phyloP scores from a whole-genome alignment of 257 asterid species.

The Galeopsis tetrahit region DNA sequence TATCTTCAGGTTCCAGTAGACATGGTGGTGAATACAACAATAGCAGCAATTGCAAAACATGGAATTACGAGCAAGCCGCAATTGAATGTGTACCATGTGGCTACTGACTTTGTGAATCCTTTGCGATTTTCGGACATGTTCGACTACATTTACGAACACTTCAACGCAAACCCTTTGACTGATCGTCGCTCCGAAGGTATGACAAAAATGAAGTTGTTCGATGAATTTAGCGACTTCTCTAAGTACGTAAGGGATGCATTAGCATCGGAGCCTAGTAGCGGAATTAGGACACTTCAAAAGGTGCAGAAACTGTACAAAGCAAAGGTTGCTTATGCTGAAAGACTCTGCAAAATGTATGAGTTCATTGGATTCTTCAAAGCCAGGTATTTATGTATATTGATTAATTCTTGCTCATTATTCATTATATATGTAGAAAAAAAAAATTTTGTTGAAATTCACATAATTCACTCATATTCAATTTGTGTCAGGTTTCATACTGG shows the following conservation, averaged over 20 bases:
- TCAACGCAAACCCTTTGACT: slow-evolving; percentile 27
- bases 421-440: too few relatives aligned
- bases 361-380: slow-evolving; percentile 39
- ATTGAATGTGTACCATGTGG: slow-evolving; percentile 37
- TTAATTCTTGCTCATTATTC: too few relatives aligned
- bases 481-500: background rate
- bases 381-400: slow-evolving; percentile 25
- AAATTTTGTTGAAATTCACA: too few relatives aligned
- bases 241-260: slow-evolving; percentile 24
- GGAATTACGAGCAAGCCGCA: slow-evolving; percentile 32
- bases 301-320: slow-evolving; percentile 21
- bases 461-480: too few relatives aligned
- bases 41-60: slow-evolving; percentile 51
- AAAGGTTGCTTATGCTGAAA: slow-evolving; percentile 21
- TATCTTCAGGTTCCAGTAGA: slow-evolving; percentile 44
- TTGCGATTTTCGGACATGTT: slow-evolving; percentile 28
- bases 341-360: slow-evolving; percentile 36
- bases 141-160: slow-evolving; percentile 31
- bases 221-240: slow-evolving; percentile 26
- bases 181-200: background rate
- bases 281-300: background rate
- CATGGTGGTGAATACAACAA: slow-evolving; percentile 44
- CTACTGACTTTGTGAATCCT: slow-evolving; percentile 36
- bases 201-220: slow-evolving; percentile 29
- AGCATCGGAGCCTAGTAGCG: background rate